These are phyloP conservation scores for Articulospora tetracladia DNA, from an alignment of 495 filamentous ascomycete genomes.

Conservation along the genomic window DNA sequence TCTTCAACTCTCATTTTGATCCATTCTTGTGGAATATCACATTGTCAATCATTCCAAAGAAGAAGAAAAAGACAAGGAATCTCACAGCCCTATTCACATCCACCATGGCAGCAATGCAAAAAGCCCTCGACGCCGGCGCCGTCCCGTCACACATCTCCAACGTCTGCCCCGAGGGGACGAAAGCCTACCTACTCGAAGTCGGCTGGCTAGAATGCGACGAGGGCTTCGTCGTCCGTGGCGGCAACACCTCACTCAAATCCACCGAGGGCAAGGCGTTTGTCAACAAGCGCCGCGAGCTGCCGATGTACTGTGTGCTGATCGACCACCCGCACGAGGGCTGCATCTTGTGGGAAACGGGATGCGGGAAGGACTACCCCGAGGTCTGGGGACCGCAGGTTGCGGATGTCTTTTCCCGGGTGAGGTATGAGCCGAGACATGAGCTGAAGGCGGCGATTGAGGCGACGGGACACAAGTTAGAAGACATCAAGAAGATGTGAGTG, in stretches of 20 bases:
- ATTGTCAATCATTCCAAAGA: neutral
- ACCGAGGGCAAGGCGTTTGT: slow-evolving; percentile 15
- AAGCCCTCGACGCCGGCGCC: slow-evolving; percentile 14
- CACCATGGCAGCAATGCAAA: slow-evolving; percentile 18
- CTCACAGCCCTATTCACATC: neutral
- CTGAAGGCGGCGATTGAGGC: slow-evolving; percentile 42
- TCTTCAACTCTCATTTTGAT: no score
- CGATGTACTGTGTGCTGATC: slow-evolving; percentile 42
- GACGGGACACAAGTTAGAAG: slow-evolving; percentile 45
- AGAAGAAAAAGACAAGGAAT: neutral
- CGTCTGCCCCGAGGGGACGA: slow-evolving; percentile 17
- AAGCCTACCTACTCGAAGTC: slow-evolving; percentile 21
- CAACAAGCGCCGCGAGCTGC: slow-evolving; percentile 38
- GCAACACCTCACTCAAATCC: slow-evolving; percentile 18
- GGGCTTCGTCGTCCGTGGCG: slow-evolving; percentile 15
- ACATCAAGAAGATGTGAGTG: slow-evolving; percentile 40
- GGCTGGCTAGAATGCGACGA: slow-evolving; percentile 24
- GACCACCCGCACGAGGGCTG: slow-evolving; percentile 46
- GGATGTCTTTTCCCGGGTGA: slow-evolving; percentile 44
- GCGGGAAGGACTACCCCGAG: slow-evolving; percentile 41
- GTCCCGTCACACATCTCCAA: slow-evolving; percentile 14
- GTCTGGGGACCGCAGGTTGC: slow-evolving; percentile 35
- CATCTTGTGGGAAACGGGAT: slow-evolving; percentile 50
- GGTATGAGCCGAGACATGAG: slow-evolving; percentile 36
- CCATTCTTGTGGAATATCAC: no score